Evolutionary conservation across 2,329 filamentous ascomycete species (phyloP).

Genomic region (Bertia moriformis): DNA sequence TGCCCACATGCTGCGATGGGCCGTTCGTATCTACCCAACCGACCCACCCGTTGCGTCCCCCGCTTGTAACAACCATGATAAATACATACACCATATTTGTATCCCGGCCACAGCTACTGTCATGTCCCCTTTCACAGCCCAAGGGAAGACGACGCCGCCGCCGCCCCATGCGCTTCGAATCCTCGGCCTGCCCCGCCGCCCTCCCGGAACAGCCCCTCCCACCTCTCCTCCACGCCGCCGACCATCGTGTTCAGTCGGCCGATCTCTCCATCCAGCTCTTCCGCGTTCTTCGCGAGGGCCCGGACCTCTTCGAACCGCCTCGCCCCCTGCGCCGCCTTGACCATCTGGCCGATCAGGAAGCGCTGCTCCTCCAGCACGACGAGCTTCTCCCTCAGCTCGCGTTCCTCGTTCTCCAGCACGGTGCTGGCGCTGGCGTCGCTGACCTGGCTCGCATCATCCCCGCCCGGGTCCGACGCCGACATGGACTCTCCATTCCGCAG

Average conservation of each 20-base stretch:
- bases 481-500: conserved; percentile 30
- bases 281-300: conserved; percentile 63
- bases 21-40: no score
- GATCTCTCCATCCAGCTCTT: conserved; percentile 71
- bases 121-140: no score
- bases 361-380: conserved; percentile 83
- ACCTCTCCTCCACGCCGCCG: conserved; percentile 45
- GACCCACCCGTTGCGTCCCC: no score
- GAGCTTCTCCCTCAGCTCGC: conserved; percentile 62
- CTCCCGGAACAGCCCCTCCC: conserved; percentile 33
- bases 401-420: conserved; percentile 67
- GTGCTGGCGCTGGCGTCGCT: conserved; percentile 20
- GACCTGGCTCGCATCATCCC: conserved; percentile 32
- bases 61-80: no score
- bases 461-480: conserved; percentile 10
- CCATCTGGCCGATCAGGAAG: conserved; percentile 79
- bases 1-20: no score
- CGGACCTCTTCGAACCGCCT: conserved; percentile 76
- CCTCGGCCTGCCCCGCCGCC: conserved; percentile 5
- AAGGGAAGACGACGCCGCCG: no score
- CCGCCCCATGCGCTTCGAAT: no score
- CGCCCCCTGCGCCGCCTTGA: conserved; percentile 59
- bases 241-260: conserved; percentile 50
- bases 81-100: no score
- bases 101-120: no score